A percentile compares a stretch with the other conserved stretches of the same genome.
Evolutionary conservation across 2,329 filamentous ascomycete species (phyloP).

Genomic region (Reticulascus tulasneorum): DNA sequence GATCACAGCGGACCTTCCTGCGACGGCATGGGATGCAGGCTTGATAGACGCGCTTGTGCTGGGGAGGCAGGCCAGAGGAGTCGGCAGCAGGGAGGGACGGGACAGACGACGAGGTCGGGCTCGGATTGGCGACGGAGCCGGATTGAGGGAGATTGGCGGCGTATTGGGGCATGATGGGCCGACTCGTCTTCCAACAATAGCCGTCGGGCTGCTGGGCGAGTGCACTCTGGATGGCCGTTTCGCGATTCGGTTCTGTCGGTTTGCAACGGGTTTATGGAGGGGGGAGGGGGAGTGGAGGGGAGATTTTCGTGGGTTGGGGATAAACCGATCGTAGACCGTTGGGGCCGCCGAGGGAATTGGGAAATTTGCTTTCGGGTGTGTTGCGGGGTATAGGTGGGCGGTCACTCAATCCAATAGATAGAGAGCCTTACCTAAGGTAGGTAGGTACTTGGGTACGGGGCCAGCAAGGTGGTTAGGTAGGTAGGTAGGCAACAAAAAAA

Average conservation of each 20-base stretch:
- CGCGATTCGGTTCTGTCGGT: conserved; percentile 22
- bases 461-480: too few species aligned
- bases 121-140: conserved; percentile 10
- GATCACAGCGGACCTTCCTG: conserved; percentile 59
- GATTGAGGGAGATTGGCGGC: conserved; percentile 12
- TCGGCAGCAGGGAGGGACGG: conserved; percentile 13
- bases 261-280: conserved; percentile 25
- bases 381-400: too few species aligned
- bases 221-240: conserved; percentile 12
- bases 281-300: too few species aligned
- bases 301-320: conserved; percentile 1
- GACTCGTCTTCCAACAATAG: conserved; percentile 10
- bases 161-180: conserved; percentile 22
- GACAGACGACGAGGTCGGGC: conserved; percentile 12
- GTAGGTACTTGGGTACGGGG: too few species aligned
- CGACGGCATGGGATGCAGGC: conserved; percentile 60
- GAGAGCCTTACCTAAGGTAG: too few species aligned
- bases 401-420: too few species aligned
- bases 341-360: too few species aligned
- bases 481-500: too few species aligned
- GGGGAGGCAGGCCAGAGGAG: conserved; percentile 18
- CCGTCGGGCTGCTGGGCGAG: conserved; percentile 8
- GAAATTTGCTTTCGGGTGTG: too few species aligned
- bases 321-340: background rate
- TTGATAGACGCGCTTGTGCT: conserved; percentile 61